Evolutionary conservation across 2,329 filamentous ascomycete species (phyloP).

Genomic region (Cercospora nicotianae): DNA sequence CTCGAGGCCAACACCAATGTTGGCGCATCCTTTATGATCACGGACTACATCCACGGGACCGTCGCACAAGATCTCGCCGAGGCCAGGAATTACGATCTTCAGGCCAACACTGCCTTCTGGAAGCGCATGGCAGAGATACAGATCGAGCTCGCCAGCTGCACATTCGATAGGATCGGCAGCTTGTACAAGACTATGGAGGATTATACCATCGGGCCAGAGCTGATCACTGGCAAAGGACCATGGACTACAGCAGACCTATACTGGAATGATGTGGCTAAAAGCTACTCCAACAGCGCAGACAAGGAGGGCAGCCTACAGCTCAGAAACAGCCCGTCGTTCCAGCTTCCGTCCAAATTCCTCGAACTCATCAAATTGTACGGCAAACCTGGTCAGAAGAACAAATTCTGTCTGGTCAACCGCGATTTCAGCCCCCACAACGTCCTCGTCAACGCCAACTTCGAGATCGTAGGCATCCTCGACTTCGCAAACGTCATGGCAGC

Average conservation of each 20-base stretch:
- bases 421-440: conserved; percentile 18
- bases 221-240: conserved; percentile 11
- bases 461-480: conserved; percentile 18
- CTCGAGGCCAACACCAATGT: not conserved
- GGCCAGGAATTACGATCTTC: not conserved
- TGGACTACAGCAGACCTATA: conserved; percentile 3
- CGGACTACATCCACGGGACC: conserved; percentile 12
- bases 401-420: conserved; percentile 8
- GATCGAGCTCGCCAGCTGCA: conserved; percentile 3
- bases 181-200: not conserved
- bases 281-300: not conserved
- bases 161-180: not conserved
- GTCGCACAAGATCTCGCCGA: not conserved
- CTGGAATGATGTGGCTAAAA: not conserved
- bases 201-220: conserved; percentile 13
- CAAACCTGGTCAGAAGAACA: not conserved
- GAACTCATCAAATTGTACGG: conserved; percentile 1
- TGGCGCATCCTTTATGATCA: conserved; percentile 3
- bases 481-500: conserved; percentile 13
- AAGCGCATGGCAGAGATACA: conserved; percentile 6
- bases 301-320: not conserved
- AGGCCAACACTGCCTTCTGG: conserved; percentile 4
- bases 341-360: not conserved
- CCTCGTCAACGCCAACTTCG: conserved; percentile 15
- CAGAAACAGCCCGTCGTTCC: not conserved